Evolutionary conservation across 768 basidiomycete genomes (phyloP), one percentile per base, ranked within the genome.

Genomic region (Fibroporia radiculosa): DNA sequence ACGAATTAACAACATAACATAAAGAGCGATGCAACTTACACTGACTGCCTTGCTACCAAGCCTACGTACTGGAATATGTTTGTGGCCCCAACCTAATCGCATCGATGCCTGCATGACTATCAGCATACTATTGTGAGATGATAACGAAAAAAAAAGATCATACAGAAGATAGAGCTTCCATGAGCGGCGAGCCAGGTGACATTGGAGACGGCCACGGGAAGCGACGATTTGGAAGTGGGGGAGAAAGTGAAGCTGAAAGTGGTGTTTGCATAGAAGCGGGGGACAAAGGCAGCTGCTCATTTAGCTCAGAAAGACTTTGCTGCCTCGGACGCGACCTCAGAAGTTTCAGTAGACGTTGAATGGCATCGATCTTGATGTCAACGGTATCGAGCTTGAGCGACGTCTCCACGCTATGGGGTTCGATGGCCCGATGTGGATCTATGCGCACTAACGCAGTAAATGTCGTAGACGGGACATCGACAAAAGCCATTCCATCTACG

Each of bases 361-460:
- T 35, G 36, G 69, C 65, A 50, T 81, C 74, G 36, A 76, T 56
- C 45, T 75, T 70, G 3, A 77, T 45, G 18, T 65, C 63, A 35
- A 76, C 65, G 38, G 71, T 65, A 27, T 69, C 78, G 6, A 79
- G 50, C 34, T 63, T 66, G 27, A 82, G 54, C 3, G 61, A 62
- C 4, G 66, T 61, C 13, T 71, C 66, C 32, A 83, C 56, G 32
- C 79, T 80, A 42, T 75, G 71, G 3, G 69, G 62, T 47, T 82
- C 73, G 25, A 82, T 61, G 18, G 78, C 75, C 41, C 70, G 66
- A 48, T 73, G 72, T 4, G 83, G 82, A 59, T 74, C 75, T 55
- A 85, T 78, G 38, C 69, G 66, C 35, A 75, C 64, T 11, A 73
- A 75, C n/a, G 71, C 66, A 27, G 56, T 58, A 29, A 78, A 61